Evolutionary conservation across 805 yeast species (phyloP).

Genomic region (Myxozyma vanderwaltii): DNA sequence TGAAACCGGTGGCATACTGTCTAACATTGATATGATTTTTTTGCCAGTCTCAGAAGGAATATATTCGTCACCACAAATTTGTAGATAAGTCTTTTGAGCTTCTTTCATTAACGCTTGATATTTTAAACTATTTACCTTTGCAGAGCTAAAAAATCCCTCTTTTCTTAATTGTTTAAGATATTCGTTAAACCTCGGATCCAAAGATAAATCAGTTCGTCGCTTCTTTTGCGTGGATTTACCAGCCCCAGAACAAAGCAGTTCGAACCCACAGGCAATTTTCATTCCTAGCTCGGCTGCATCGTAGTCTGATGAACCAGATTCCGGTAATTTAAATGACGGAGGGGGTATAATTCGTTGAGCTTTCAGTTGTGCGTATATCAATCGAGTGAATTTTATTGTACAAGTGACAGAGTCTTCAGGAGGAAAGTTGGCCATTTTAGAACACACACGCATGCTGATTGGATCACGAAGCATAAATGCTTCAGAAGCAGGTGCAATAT

Average conservation of each 20-base stretch:
- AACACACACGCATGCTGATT: conserved; percentile 24
- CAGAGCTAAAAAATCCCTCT: conserved; percentile 33
- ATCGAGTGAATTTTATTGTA: conserved; percentile 32
- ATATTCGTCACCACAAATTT: conserved; percentile 15
- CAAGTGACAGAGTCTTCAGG: conserved; percentile 34
- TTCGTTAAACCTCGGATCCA: conserved; percentile 22
- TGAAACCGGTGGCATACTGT: conserved; percentile 1
- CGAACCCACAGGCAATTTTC: conserved; percentile 37
- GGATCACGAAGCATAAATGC: conserved; percentile 34
- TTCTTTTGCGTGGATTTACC: conserved; percentile 12
- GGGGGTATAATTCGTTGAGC: conserved; percentile 32
- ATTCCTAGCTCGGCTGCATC: conserved; percentile 33
- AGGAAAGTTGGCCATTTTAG: conserved; percentile 30
- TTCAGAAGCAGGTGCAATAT: conserved; percentile 36
- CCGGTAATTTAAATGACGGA: conserved; percentile 21
- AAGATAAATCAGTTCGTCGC: conserved; percentile 8
- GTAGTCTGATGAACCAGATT: conserved; percentile 2
- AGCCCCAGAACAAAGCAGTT: conserved; percentile 32
- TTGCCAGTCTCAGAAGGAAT: conserved; percentile 12
- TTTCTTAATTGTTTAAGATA: conserved; percentile 13
- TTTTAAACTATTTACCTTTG: conserved; percentile 20
- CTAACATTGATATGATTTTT: conserved; percentile 7
- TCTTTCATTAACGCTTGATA: conserved; percentile 14
- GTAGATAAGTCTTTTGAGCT: conserved; percentile 28
- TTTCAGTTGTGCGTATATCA: conserved; percentile 36